Evolutionary conservation across 257 asterid species (phyloP), one percentile per base, ranked within the genome.

Genomic region (Solanum corneliomulleri): DNA sequence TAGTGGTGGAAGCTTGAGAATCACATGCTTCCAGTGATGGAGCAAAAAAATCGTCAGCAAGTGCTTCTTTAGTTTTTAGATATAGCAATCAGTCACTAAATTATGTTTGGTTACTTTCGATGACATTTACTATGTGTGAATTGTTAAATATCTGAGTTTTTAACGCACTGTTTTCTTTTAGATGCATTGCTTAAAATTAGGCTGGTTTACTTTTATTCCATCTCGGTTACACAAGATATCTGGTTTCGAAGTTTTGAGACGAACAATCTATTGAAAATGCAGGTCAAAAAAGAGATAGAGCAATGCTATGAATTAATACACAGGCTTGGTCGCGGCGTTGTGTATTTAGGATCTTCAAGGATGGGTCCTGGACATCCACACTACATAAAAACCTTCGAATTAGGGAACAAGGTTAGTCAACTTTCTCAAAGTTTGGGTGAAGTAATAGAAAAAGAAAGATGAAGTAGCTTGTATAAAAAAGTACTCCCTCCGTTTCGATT

Each of bases 311-410:
- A 94, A 74, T 98, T 95, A 41, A 95, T 97, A 88, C 86, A 58
- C 81, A 94, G 94, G 87, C 96, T 94, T 62, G 98, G 98, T 47
- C 93, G 98, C 84, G 99, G 99, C 18, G 99, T 91, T 52, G 98
- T 95, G 90, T 97, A 97, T 92, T 94, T 97, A 88, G 99, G 99
- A 86, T 97, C 99, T 47, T 90, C 99, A 49, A 93, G 98, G 90
- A 87, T 97, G 92, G 98, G 97, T 52, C 91, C 94, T 76, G 87
- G 42, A 29, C 98, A 97, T 89, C 95, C 94, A 71, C 96, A 94
- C 88, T 95, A 93, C 44, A 85, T 47, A 9, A 92, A 92, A 83
- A 87, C 95, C 82, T 93, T 94, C 71, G 91, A 94, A 71, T 87
- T 97, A 88, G 94, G 95, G 21, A 92, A 91, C 90, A 94, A 92